phyloP scores from a whole-genome alignment of 805 yeast genomes.

The Candida saitoana region DNA sequence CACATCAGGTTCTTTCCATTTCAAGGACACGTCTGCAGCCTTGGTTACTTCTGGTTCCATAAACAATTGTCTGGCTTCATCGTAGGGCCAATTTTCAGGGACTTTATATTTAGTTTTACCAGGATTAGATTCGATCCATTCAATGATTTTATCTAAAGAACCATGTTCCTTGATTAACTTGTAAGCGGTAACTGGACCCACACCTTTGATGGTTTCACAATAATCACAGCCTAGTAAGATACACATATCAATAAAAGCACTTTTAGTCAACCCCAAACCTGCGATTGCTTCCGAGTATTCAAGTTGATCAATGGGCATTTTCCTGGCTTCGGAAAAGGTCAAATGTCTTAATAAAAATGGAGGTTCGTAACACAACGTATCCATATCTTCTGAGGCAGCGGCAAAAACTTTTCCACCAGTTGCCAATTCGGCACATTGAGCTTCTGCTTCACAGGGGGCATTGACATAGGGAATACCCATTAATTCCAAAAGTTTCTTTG shows the following conservation, averaged over 20 bases:
- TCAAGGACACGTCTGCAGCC: constrained; percentile 59
- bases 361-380: constrained; percentile 88
- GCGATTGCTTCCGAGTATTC: constrained; percentile 62
- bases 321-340: constrained; percentile 91
- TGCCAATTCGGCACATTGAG: constrained; percentile 94
- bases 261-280: constrained; percentile 69
- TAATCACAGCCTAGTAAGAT: constrained; percentile 95
- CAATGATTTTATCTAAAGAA: constrained; percentile 73
- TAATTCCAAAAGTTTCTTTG: constrained; percentile 67
- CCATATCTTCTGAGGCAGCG: constrained; percentile 99
- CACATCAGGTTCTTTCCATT: constrained; percentile 87
- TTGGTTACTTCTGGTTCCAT: constrained; percentile 73
- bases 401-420: constrained; percentile 89
- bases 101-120: constrained; percentile 65
- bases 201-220: constrained; percentile 90
- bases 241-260: constrained; percentile 84
- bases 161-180: constrained; percentile 85
- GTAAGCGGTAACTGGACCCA: constrained; percentile 93
- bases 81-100: constrained; percentile 93
- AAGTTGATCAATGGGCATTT: constrained; percentile 86
- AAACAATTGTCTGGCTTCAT: constrained; percentile 82
- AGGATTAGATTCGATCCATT: constrained; percentile 52
- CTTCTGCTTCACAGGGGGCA: constrained; percentile 99
- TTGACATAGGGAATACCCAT: constrained; percentile 95
- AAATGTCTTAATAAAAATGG: constrained; percentile 81